Conservation (phyloP, 2,329 filamentous ascomycete species). For the Graphilbum ipis-grandicollis region DNA sequence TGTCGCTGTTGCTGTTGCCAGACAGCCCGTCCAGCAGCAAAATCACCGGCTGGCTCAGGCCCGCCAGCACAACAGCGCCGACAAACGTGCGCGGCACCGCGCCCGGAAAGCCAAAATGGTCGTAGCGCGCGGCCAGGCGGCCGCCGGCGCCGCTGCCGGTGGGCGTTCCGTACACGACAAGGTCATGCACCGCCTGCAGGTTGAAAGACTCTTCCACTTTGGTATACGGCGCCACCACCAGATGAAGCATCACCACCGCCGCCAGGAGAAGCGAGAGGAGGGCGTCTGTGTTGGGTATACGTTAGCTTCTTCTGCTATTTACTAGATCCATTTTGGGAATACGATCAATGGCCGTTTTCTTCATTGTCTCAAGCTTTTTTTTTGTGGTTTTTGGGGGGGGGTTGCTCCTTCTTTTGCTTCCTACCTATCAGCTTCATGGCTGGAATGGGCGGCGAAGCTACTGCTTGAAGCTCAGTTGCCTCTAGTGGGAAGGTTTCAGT, state of each 20-base stretch:
- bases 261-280: conserved; percentile 41
- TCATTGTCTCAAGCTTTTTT: too few species aligned
- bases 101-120: conserved; percentile 81
- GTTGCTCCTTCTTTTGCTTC: too few species aligned
- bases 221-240: conserved; percentile 66
- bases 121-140: conserved; percentile 49
- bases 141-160: conserved; percentile 27
- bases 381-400: too few species aligned
- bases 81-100: conserved; percentile 84
- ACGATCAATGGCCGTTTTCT: too few species aligned
- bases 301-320: too few species aligned
- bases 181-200: conserved; percentile 83
- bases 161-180: conserved; percentile 65
- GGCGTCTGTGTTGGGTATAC: conserved; percentile 25
- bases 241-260: conserved; percentile 46
- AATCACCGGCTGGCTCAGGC: conserved; percentile 50
- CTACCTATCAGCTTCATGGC: conserved; percentile 3
- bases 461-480: too few species aligned
- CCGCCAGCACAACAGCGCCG: conserved; percentile 61
- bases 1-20: neutral
- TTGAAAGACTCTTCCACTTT: conserved; percentile 99
- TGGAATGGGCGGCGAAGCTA: neutral
- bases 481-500: too few species aligned
- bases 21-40: conserved; percentile 27
- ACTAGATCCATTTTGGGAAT: too few species aligned